A percentile compares a stretch with the other conserved stretches of the same genome.
Evolutionary conservation across 2,329 filamentous ascomycete species (phyloP).

Genomic region (Colletotrichum cuscutae): DNA sequence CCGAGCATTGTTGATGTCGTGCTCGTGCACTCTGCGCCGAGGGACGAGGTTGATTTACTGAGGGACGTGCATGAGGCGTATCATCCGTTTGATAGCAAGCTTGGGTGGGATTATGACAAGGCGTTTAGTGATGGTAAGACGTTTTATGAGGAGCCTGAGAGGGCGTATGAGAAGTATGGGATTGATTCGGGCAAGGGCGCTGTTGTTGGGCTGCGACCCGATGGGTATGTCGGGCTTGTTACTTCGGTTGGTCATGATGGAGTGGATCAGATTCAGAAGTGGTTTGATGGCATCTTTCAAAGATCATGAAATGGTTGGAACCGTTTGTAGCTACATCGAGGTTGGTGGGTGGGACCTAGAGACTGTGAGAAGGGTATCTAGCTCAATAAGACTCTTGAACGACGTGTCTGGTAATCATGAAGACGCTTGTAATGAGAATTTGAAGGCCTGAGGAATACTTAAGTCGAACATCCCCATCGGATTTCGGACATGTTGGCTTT

Average conservation of each 20-base stretch:
- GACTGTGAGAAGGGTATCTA: too few relatives aligned
- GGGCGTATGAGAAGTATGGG: constrained; percentile 67
- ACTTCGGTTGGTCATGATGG: constrained; percentile 3
- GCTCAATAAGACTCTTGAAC: too few relatives aligned
- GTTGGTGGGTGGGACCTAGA: too few relatives aligned
- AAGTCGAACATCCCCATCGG: too few relatives aligned
- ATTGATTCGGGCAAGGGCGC: constrained; percentile 51
- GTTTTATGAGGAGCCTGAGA: constrained; percentile 62
- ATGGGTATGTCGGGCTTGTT: constrained; percentile 30
- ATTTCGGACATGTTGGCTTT: too few relatives aligned
- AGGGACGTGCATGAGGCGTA: constrained; percentile 54
- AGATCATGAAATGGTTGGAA: too few relatives aligned
- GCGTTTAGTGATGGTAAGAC: constrained; percentile 65
- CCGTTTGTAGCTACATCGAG: too few relatives aligned
- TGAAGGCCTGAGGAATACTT: too few relatives aligned
- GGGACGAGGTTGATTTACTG: constrained; percentile 62
- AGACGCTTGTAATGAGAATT: too few relatives aligned
- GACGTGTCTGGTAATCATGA: too few relatives aligned
- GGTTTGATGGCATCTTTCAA: constrained; percentile 21
- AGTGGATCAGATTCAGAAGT: constrained; percentile 11
- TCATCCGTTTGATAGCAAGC: constrained; percentile 33
- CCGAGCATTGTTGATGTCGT: constrained; percentile 60
- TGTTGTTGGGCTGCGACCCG: constrained; percentile 24
- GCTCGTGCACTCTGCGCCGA: constrained; percentile 65
- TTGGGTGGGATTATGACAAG: constrained; percentile 67